phyloP scores from a whole-genome alignment of 2,329 filamentous ascomycete genomes.

The Penicillium sp. region DNA sequence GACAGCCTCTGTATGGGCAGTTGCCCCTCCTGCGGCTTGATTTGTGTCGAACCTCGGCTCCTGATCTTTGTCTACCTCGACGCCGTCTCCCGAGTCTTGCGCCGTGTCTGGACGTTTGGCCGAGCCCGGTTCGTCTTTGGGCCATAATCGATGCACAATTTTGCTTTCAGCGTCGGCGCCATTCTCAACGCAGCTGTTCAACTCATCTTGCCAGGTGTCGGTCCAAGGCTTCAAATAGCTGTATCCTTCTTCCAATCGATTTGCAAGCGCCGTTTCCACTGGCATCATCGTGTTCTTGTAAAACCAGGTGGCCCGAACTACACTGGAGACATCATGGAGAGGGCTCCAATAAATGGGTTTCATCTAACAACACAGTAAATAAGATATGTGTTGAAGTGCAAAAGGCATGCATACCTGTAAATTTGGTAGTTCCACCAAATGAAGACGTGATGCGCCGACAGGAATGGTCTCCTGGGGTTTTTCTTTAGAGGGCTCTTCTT shows the following conservation, averaged over 20 bases:
- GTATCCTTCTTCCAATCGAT: slow-evolving; percentile 88
- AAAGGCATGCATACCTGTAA: slow-evolving; percentile 43
- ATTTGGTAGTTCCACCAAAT: slow-evolving; percentile 76
- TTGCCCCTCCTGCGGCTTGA: slow-evolving; percentile 38
- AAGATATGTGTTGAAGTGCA: background rate
- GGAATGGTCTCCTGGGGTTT: slow-evolving; percentile 56
- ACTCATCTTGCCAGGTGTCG: slow-evolving; percentile 85
- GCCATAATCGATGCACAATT: slow-evolving; percentile 77
- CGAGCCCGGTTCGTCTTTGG: slow-evolving; percentile 46
- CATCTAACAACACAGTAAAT: slow-evolving; percentile 52
- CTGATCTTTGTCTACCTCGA: slow-evolving; percentile 17
- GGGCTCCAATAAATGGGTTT: slow-evolving; percentile 98
- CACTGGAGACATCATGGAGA: slow-evolving; percentile 76
- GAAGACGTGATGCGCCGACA: slow-evolving; percentile 83
- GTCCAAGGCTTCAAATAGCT: slow-evolving; percentile 80
- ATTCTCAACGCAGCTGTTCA: slow-evolving; percentile 83
- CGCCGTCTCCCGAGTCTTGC: slow-evolving; percentile 29
- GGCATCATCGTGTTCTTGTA: slow-evolving; percentile 93
- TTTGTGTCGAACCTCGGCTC: slow-evolving; percentile 31
- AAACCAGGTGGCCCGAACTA: slow-evolving; percentile 90
- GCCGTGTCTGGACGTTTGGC: slow-evolving; percentile 35
- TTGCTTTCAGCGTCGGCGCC: slow-evolving; percentile 88
- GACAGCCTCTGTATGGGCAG: slow-evolving; percentile 42
- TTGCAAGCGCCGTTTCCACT: slow-evolving; percentile 76
- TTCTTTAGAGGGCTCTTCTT: slow-evolving; percentile 23